A percentile compares a stretch with the other conserved stretches of the same genome.
phyloP scores from a whole-genome alignment of 495 filamentous ascomycete species.

The Monascus purpureus region DNA sequence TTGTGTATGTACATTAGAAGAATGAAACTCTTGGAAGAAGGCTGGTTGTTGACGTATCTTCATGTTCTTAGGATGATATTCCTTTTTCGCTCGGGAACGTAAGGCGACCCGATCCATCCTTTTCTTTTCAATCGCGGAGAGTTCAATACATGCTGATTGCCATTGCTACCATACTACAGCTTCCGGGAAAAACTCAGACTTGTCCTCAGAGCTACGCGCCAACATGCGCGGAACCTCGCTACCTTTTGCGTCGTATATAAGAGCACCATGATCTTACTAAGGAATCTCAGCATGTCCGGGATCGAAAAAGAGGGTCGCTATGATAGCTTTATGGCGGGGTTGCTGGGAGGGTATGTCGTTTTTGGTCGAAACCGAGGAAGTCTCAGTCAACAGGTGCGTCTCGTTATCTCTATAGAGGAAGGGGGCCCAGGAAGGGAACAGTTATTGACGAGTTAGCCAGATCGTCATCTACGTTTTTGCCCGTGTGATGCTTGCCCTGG shows the following conservation, averaged over 20 bases:
- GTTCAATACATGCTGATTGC: no score
- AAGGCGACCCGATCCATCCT: conserved; percentile 18
- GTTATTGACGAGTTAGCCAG: conserved; percentile 5
- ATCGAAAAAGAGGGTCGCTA: conserved; percentile 53
- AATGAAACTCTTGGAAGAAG: no score
- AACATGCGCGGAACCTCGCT: conserved; percentile 83
- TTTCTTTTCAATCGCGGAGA: no score
- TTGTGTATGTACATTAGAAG: no score
- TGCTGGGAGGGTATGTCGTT: conserved; percentile 82
- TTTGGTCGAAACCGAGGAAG: conserved; percentile 74
- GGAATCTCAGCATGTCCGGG: conserved; percentile 43
- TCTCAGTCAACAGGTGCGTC: conserved; percentile 70
- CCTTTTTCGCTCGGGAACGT: conserved; percentile 85
- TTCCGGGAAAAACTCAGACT: conserved; percentile 65
- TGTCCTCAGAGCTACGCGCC: conserved; percentile 72
- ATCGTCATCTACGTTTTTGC: conserved; percentile 98
- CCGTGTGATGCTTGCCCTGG: conserved; percentile 69
- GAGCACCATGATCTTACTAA: conserved; percentile 54
- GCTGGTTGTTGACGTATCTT: no score
- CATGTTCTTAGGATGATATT: conserved; percentile 60
- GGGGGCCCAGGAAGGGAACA: conserved; percentile 1
- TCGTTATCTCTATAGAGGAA: not conserved
- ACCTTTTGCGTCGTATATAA: conserved; percentile 89
- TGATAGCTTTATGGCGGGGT: conserved; percentile 79
- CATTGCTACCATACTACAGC: conserved; percentile 17